These are phyloP conservation scores for Cryphonectria carpinicola DNA, from an alignment of 2,329 filamentous ascomycete genomes.

Conservation along the genomic window DNA sequence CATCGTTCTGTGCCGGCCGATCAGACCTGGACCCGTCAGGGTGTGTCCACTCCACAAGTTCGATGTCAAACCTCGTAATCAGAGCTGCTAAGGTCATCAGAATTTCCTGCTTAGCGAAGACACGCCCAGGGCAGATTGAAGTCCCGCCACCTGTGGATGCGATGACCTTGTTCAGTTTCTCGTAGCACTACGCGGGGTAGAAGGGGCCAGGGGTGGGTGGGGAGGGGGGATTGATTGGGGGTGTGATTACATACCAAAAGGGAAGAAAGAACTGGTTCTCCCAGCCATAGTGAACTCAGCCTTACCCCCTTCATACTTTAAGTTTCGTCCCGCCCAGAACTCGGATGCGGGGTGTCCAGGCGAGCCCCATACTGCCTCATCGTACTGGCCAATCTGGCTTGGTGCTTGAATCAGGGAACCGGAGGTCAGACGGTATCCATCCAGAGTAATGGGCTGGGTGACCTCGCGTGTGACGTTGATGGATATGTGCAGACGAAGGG, in stretches of 20 bases:
- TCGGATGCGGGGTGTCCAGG: background rate
- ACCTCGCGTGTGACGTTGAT: background rate
- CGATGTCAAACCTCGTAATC: background rate
- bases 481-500: background rate
- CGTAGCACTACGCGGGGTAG: background rate
- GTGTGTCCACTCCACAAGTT: background rate
- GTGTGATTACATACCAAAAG: background rate
- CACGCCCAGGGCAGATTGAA: background rate
- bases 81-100: background rate
- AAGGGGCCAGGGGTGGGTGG: too few relatives aligned
- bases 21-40: background rate
- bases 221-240: background rate
- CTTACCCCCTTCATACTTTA: background rate
- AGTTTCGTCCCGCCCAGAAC: background rate
- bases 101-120: background rate
- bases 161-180: background rate
- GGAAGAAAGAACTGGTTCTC: background rate
- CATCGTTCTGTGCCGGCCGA: background rate
- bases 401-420: slow-evolving; percentile 1
- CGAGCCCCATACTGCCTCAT: background rate
- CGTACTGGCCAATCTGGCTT: background rate
- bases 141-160: background rate
- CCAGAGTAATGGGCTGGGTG: background rate
- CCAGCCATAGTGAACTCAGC: background rate
- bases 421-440: background rate